Percentiles rank a stretch among this genome's conserved stretches.
These are phyloP conservation scores for Puccinia polysora DNA, from an alignment of 1,284 basidiomycete species.

Conservation along the genomic window DNA sequence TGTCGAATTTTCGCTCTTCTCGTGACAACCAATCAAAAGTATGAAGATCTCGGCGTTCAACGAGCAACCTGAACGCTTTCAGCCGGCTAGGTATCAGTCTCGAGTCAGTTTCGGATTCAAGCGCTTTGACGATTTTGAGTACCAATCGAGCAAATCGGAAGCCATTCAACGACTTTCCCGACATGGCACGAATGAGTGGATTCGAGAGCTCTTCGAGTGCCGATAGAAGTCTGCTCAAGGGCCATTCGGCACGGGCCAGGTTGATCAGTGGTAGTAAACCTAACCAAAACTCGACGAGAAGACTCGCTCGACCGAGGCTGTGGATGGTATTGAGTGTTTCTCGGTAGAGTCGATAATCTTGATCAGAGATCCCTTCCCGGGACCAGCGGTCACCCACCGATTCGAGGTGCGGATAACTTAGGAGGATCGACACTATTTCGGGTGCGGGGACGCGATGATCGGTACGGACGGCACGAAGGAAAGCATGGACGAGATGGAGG, in stretches of 20 bases:
- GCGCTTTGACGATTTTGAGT: conserved; percentile 4
- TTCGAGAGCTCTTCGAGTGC: conserved; percentile 22
- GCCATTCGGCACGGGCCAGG: conserved; percentile 17
- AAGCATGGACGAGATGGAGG: conserved; percentile 4
- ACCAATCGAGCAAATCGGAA: conserved; percentile 24
- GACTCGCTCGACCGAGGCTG: conserved; percentile 16
- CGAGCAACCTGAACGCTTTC: conserved; percentile 20
- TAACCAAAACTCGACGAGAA: conserved; percentile 30
- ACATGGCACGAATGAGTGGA: conserved; percentile 16
- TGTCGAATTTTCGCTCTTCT: conserved; percentile 18
- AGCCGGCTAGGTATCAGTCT: conserved; percentile 21
- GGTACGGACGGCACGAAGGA: neutral
- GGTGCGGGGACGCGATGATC: conserved; percentile 33
- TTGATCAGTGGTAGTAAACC: conserved; percentile 6
- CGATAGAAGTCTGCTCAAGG: conserved; percentile 8
- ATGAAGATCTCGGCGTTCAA: conserved; percentile 24
- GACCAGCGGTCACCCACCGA: conserved; percentile 20
- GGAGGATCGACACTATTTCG: conserved; percentile 1
- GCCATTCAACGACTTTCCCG: conserved; percentile 29
- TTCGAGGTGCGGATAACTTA: neutral
- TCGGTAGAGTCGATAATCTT: conserved; percentile 12
- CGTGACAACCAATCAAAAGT: conserved; percentile 29
- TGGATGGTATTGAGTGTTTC: conserved; percentile 1
- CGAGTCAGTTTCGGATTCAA: conserved; percentile 17
- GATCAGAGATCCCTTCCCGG: neutral